These are phyloP conservation scores for Ascoidea asiatica DNA, from an alignment of 805 yeast species.

Conservation along the genomic window DNA sequence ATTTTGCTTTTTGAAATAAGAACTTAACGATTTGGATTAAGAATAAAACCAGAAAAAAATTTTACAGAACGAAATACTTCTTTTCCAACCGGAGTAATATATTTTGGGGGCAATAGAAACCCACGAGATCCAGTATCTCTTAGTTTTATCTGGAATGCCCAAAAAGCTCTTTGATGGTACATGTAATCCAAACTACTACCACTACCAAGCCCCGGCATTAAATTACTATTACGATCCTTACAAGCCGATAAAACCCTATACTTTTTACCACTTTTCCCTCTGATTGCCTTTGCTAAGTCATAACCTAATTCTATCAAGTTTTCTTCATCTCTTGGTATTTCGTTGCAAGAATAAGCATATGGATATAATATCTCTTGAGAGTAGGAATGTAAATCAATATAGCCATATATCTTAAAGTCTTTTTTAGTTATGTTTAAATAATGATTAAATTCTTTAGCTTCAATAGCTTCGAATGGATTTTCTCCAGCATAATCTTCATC, in stretches of 20 bases:
- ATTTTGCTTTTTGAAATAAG: no score
- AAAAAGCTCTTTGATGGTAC: conserved; percentile 63
- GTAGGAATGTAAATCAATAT: conserved; percentile 73
- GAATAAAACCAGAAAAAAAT: conserved; percentile 46
- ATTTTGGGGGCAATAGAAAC: conserved; percentile 58
- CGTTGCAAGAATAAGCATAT: conserved; percentile 66
- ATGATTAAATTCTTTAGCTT: conserved; percentile 34
- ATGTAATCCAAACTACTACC: conserved; percentile 74
- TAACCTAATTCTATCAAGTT: conserved; percentile 71
- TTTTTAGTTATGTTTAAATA: conserved; percentile 34
- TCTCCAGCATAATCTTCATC: conserved; percentile 78
- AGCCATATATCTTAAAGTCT: conserved; percentile 57
- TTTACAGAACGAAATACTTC: conserved; percentile 59
- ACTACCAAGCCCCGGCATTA: conserved; percentile 61
- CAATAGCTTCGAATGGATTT: conserved; percentile 51
- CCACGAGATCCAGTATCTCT: conserved; percentile 80
- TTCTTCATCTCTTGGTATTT: conserved; percentile 66
- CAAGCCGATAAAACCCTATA: conserved; percentile 72
- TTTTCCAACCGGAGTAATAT: conserved; percentile 62
- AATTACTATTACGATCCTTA: conserved; percentile 61
- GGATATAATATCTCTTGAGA: conserved; percentile 77
- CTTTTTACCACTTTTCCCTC: conserved; percentile 45
- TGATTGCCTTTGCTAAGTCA: conserved; percentile 64
- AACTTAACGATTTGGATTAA: conserved; percentile 25
- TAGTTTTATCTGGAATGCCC: conserved; percentile 76